Conservation (phyloP, 805 yeast genomes). For the Starmera pachycereana region DNA sequence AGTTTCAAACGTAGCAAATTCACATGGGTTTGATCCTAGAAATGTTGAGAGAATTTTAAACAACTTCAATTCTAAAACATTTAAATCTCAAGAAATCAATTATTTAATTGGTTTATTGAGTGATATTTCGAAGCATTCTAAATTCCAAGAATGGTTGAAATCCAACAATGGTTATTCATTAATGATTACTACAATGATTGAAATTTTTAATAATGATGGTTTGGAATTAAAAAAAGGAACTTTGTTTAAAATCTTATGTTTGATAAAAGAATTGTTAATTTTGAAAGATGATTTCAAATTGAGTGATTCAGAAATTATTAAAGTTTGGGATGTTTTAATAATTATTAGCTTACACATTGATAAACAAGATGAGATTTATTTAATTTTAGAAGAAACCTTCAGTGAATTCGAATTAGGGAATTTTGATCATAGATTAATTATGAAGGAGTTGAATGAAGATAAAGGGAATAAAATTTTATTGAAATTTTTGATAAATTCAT, state of each 20-base stretch:
- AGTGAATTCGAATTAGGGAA: conserved; percentile 4
- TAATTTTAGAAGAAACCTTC: conserved; percentile 17
- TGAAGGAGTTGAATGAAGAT: too few species aligned
- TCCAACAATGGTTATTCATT: conserved; percentile 10
- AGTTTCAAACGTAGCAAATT: too few species aligned
- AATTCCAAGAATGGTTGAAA: conserved; percentile 1
- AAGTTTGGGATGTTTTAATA: conserved; percentile 12
- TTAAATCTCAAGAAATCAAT: too few species aligned
- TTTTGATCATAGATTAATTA: too few species aligned
- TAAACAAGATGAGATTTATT: conserved; percentile 13
- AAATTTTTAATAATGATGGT: conserved; percentile 10
- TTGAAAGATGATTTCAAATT: conserved; percentile 8
- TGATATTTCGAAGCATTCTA: too few species aligned
- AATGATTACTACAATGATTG: conserved; percentile 10
- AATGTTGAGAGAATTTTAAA: too few species aligned
- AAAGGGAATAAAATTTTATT: too few species aligned
- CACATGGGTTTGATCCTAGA: too few species aligned
- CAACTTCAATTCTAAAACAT: too few species aligned
- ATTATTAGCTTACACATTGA: conserved; percentile 17
- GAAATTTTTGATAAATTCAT: conserved; percentile 1
- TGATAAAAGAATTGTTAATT: conserved; percentile 15
- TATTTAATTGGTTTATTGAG: too few species aligned
- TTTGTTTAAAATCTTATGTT: conserved; percentile 17
- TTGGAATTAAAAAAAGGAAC: conserved; percentile 12
- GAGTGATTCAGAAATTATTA: conserved; percentile 1